Evolutionary conservation across 768 basidiomycete genomes (phyloP).

Genomic region (Naganishia kalamii): DNA sequence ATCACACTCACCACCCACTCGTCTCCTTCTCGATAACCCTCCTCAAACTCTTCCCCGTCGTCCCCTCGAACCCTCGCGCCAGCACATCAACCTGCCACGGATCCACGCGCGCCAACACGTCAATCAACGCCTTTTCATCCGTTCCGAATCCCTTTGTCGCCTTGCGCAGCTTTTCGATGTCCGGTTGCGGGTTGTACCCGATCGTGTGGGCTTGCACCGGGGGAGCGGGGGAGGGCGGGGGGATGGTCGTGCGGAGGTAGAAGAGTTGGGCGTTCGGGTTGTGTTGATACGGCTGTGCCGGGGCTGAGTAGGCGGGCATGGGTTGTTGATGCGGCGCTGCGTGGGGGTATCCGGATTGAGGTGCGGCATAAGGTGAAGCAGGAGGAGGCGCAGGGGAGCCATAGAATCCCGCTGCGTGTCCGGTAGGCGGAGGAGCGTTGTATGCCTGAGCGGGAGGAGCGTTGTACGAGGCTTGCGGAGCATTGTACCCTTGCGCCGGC

Average conservation of each 20-base stretch:
- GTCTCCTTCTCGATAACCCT: slow-evolving; percentile 47
- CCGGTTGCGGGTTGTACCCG: slow-evolving; percentile 43
- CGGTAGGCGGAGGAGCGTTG: slow-evolving; percentile 2
- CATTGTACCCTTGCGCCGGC: neutral
- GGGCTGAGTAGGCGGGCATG: neutral
- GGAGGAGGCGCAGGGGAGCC: neutral
- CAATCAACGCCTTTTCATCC: slow-evolving; percentile 42
- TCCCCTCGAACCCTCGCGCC: slow-evolving; percentile 42
- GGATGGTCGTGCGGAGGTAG: slow-evolving; percentile 38
- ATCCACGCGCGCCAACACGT: slow-evolving; percentile 38
- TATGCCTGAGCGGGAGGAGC: neutral
- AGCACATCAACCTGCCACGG: slow-evolving; percentile 45
- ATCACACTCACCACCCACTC: slow-evolving; percentile 36
- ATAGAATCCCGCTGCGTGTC: neutral
- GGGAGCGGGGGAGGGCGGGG: slow-evolving; percentile 41
- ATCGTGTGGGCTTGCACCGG: slow-evolving; percentile 29
- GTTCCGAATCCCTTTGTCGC: slow-evolving; percentile 47
- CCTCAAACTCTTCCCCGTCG: slow-evolving; percentile 35
- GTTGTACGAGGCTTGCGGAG: no score
- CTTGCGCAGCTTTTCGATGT: slow-evolving; percentile 45
- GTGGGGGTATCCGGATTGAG: neutral
- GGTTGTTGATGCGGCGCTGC: slow-evolving; percentile 17
- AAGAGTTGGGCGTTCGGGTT: slow-evolving; percentile 13
- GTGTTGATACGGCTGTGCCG: neutral
- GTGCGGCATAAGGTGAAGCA: neutral